Base-by-base conservation (phyloP, 768 basidiomycete species). In the Kwoniella mangroviensis region DNA sequence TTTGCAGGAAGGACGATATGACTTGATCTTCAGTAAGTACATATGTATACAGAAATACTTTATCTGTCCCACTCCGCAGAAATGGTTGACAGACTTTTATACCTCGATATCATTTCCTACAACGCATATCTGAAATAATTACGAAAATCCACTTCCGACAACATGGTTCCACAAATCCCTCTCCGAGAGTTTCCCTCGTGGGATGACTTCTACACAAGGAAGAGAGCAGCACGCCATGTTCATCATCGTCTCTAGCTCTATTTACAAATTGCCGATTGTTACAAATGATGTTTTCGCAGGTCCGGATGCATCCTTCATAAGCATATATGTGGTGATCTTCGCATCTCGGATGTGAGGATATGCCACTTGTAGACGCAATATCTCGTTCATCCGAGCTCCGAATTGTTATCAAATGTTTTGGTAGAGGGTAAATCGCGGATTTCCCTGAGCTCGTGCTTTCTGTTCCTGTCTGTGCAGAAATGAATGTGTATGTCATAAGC, bases 301-400 rank as follows among this genome's bases (percentile, higher is more conserved):
- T 13, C 43, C 43, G 43, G 19, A 45, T 13, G 19, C 43, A 45
- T 6, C 43, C 13, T 45, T 45, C 13, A 19, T 19, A 45, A 13
- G 43, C 43, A 13, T 28, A 28, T 28, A 28, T 28, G 28, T 28
- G 28, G 28, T 28, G 28, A 28, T 42, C 41, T 54, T 54, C n/a
- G 41, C 58, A 60, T 42, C 7, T 21, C 58, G 58, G 58, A 60
- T 9, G 19, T 60, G 58, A 21, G 15, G 11, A 11, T 11, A 2
- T 54, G n/a, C n/a, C 53, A 54, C 28, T 60, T 12, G 40, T 28
- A 60, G 17, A 43, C 58, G 58, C 58, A 60, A 60, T 60, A 60
- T 42, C 58, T 60, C 58, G 58, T 60, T 60, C 7, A 60, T 60
- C 58, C 58, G 58, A 60, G 58, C 41, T 43, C 58, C 58, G 58